These are phyloP conservation scores for Malassezia slooffiae DNA, from an alignment of 1,284 basidiomycete genomes.

Conservation along the genomic window DNA sequence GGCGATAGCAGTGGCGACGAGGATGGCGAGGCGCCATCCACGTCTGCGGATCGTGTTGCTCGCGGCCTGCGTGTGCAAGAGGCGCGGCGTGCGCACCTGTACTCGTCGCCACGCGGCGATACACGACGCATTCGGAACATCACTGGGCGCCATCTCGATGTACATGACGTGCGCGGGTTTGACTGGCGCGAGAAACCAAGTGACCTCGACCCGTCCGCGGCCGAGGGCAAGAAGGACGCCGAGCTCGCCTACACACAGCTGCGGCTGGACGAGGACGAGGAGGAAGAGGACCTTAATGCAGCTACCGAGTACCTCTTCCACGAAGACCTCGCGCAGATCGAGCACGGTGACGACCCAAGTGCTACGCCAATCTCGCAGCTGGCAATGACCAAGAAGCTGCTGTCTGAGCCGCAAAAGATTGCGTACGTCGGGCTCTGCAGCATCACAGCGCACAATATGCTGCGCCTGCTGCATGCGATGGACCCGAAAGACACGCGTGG, in stretches of 20 bases:
- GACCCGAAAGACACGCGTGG: constrained; percentile 1
- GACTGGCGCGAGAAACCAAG: constrained; percentile 40
- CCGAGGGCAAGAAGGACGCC: constrained; percentile 19
- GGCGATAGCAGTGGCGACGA: too few relatives aligned
- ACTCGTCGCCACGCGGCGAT: neutral
- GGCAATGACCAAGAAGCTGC: constrained; percentile 42
- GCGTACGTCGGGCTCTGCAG: constrained; percentile 45
- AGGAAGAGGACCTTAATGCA: constrained; percentile 37
- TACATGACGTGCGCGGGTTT: constrained; percentile 42
- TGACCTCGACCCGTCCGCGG: constrained; percentile 5
- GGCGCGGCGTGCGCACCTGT: constrained; percentile 1
- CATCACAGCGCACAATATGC: constrained; percentile 32
- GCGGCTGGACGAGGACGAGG: constrained; percentile 42
- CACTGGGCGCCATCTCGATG: constrained; percentile 36
- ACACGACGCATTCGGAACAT: constrained; percentile 20
- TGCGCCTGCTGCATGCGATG: constrained; percentile 20
- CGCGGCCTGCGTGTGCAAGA: neutral
- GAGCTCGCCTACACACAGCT: constrained; percentile 42
- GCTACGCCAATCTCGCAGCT: constrained; percentile 44
- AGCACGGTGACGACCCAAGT: constrained; percentile 20
- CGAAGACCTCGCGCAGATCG: constrained; percentile 22
- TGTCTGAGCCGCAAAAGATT: constrained; percentile 43
- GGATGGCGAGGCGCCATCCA: neutral
- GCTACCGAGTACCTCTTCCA: constrained; percentile 44
- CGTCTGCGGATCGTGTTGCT: constrained; percentile 1